These are phyloP conservation scores for Esteya vermicola DNA, from an alignment of 2,329 filamentous ascomycete species.

Conservation along the genomic window DNA sequence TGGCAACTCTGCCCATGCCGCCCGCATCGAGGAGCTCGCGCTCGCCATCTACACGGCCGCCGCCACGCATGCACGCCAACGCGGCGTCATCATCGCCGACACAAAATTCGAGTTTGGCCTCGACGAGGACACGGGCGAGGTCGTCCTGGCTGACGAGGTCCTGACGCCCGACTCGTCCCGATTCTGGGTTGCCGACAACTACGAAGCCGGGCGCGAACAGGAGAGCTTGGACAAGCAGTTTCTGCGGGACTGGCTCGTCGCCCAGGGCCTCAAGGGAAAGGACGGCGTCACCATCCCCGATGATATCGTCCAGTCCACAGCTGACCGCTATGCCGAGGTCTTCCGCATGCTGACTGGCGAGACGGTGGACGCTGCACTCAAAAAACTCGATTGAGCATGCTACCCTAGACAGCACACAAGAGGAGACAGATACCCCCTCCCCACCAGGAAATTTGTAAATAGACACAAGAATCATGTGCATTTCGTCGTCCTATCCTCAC, in stretches of 20 bases:
- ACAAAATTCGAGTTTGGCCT: slow-evolving; percentile 52
- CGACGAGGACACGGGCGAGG: slow-evolving; percentile 47
- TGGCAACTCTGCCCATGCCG: slow-evolving; percentile 47
- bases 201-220: slow-evolving; percentile 60
- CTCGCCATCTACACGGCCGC: slow-evolving; percentile 50
- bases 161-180: slow-evolving; percentile 71
- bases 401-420: too few relatives aligned
- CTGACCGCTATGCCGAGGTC: slow-evolving; percentile 60
- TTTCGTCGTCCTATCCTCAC: too few relatives aligned
- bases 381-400: too few relatives aligned
- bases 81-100: slow-evolving; percentile 60
- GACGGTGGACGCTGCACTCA: slow-evolving; percentile 23
- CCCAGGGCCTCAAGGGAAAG: slow-evolving; percentile 60
- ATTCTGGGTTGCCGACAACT: slow-evolving; percentile 70
- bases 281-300: slow-evolving; percentile 57
- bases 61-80: slow-evolving; percentile 45
- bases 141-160: slow-evolving; percentile 73
- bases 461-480: too few relatives aligned
- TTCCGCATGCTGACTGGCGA: slow-evolving; percentile 54
- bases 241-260: slow-evolving; percentile 68
- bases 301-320: slow-evolving; percentile 55
- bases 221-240: slow-evolving; percentile 83
- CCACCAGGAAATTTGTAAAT: too few relatives aligned
- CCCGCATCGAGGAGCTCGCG: slow-evolving; percentile 49
- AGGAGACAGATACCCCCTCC: too few relatives aligned